Conservation (phyloP, 75 land plant genomes). For the Isoetes taiwanensis region DNA sequence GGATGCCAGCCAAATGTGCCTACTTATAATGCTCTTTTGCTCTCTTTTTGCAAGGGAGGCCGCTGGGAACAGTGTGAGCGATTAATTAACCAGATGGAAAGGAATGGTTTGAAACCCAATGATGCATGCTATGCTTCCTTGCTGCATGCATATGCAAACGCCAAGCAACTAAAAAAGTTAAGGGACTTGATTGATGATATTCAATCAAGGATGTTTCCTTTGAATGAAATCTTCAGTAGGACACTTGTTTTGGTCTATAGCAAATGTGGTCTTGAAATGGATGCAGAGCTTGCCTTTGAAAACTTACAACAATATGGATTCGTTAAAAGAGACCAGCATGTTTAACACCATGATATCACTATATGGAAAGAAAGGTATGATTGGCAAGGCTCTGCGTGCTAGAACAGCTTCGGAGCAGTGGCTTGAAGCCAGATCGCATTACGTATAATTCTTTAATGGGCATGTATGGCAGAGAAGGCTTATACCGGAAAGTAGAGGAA, state of each 20-base stretch:
- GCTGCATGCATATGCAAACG: conserved; percentile 86
- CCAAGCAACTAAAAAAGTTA: conserved; percentile 41
- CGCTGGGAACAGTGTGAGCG: conserved; percentile 80
- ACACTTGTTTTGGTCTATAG: conserved; percentile 40
- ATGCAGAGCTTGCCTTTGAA: conserved; percentile 56
- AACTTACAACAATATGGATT: conserved; percentile 43
- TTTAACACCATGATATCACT: conserved; percentile 82
- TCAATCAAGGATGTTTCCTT: background rate
- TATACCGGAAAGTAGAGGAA: conserved; percentile 49
- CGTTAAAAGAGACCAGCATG: conserved; percentile 42
- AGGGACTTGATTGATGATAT: conserved; percentile 32
- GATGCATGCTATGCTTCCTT: conserved; percentile 58
- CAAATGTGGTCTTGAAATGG: conserved; percentile 48
- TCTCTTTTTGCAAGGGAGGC: conserved; percentile 79
- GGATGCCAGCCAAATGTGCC: conserved; percentile 69
- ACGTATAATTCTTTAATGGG: conserved; percentile 84
- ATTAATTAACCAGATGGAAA: conserved; percentile 60
- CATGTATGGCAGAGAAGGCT: conserved; percentile 69
- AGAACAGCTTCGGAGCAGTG: conserved; percentile 34
- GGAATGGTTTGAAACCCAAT: conserved; percentile 51
- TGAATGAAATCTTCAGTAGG: conserved; percentile 9
- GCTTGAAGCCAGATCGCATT: conserved; percentile 57
- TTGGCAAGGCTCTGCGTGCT: conserved; percentile 47
- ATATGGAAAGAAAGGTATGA: conserved; percentile 68
- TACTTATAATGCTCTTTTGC: conserved; percentile 78